These are phyloP conservation scores for Agaricus sinodeliciosus DNA, from an alignment of 768 basidiomycete species.

Conservation along the genomic window DNA sequence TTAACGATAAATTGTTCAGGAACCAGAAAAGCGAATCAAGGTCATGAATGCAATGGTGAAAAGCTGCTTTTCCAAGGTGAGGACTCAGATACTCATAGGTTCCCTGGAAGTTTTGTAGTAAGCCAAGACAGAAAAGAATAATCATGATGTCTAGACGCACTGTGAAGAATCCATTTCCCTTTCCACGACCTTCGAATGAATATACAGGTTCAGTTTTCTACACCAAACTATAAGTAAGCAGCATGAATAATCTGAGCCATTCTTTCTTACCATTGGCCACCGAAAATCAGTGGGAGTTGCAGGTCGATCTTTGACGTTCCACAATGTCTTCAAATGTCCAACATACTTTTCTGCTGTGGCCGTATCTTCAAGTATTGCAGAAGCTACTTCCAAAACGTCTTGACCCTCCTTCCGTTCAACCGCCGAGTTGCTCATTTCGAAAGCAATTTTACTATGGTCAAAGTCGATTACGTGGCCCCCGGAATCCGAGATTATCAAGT, in stretches of 20 bases:
- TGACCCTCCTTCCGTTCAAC: too few species aligned
- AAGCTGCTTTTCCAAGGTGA: not conserved
- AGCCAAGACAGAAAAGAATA: not conserved
- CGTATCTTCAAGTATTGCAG: too few species aligned
- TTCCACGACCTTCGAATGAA: not conserved
- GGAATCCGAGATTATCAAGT: not conserved
- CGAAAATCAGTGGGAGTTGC: not conserved
- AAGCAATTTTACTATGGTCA: not conserved
- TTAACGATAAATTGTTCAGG: not conserved
- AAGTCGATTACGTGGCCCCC: not conserved
- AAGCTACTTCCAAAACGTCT: too few species aligned
- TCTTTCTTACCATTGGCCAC: not conserved
- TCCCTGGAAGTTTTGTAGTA: not conserved
- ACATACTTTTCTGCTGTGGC: too few species aligned
- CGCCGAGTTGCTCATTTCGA: not conserved
- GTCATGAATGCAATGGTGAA: not conserved
- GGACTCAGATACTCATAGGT: not conserved
- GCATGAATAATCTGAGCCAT: not conserved
- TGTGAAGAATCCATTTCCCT: not conserved
- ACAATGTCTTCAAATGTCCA: too few species aligned
- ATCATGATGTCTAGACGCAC: not conserved
- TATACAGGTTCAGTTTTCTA: not conserved
- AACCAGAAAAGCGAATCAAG: not conserved
- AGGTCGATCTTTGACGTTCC: not conserved
- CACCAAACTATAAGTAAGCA: too few species aligned